A percentile compares a stretch with the other conserved stretches of the same genome.
Conservation (phyloP, 257 asterid species). For the Scutellaria galericulata region DNA sequence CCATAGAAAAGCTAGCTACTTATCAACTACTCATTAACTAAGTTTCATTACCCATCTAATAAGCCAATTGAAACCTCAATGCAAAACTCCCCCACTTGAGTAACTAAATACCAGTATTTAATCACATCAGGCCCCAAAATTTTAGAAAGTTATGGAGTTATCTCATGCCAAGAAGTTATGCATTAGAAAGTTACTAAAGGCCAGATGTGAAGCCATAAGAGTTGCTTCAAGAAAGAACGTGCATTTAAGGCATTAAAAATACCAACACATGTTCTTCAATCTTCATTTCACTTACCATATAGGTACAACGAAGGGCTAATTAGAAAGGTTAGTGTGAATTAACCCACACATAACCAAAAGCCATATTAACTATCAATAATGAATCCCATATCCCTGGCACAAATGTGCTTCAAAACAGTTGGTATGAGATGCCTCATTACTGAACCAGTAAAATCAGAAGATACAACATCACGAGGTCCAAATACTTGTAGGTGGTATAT, state of each 20-base stretch:
- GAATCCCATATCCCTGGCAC: neutral
- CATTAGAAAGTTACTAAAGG: neutral
- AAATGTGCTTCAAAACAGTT: neutral
- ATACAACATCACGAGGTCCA: neutral
- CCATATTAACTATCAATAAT: neutral
- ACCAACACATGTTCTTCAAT: neutral
- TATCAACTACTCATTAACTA: slow-evolving; percentile 1
- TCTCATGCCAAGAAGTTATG: neutral
- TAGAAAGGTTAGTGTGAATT: neutral
- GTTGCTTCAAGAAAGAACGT: neutral
- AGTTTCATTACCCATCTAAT: slow-evolving; percentile 4
- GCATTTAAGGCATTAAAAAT: neutral
- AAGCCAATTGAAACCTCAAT: slow-evolving; percentile 24
- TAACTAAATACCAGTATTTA: neutral
- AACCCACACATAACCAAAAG: neutral
- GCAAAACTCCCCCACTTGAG: neutral
- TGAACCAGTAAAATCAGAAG: neutral
- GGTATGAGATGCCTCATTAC: neutral
- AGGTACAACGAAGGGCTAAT: neutral
- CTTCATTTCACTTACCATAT: neutral
- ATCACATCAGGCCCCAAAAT: neutral
- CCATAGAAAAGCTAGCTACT: slow-evolving; percentile 5
- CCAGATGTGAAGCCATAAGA: slow-evolving; percentile 8
- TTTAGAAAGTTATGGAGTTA: neutral
- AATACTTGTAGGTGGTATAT: neutral